Percentiles rank a stretch among this genome's conserved stretches.
phyloP scores from a whole-genome alignment of 2,329 filamentous ascomycete genomes.

The Neurospora crassa region DNA sequence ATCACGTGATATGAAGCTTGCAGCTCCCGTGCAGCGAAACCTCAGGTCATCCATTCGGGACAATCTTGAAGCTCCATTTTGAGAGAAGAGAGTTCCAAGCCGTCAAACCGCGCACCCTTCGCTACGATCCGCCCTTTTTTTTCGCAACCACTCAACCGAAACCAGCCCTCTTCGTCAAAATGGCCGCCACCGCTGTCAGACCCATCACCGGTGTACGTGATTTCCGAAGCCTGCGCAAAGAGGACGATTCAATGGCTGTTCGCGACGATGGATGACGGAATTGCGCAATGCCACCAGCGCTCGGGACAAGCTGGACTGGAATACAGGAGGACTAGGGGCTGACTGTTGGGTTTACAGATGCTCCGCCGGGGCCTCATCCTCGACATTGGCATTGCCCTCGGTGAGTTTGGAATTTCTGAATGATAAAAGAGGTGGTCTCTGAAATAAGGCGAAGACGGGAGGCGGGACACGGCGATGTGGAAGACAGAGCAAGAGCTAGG shows the following conservation, averaged over 20 bases:
- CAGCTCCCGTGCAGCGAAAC: background rate
- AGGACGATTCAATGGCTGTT: conserved; percentile 9
- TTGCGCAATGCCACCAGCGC: background rate
- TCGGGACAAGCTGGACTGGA: conserved; percentile 5
- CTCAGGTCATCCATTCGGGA: background rate
- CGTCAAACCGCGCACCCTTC: background rate
- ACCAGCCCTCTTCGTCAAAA: conserved; percentile 18
- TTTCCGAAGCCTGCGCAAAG: background rate
- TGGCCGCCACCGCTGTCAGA: conserved; percentile 35
- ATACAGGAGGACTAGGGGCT: conserved; percentile 19
- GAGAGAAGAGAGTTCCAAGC: background rate
- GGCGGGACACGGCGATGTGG: background rate
- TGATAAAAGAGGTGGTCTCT: background rate
- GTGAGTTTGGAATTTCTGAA: conserved; percentile 29
- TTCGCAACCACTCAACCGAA: background rate
- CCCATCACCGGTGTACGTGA: conserved; percentile 51
- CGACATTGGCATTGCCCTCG: conserved; percentile 45
- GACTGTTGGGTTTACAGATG: conserved; percentile 32
- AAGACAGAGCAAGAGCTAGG: background rate
- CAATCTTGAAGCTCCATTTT: conserved; percentile 1
- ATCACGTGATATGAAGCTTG: background rate
- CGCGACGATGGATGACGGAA: background rate
- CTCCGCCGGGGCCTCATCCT: conserved; percentile 49
- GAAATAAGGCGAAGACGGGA: background rate
- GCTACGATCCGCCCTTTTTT: background rate